phyloP scores from a whole-genome alignment of 2,329 filamentous ascomycete genomes.

The Trichoderma harzianum region DNA sequence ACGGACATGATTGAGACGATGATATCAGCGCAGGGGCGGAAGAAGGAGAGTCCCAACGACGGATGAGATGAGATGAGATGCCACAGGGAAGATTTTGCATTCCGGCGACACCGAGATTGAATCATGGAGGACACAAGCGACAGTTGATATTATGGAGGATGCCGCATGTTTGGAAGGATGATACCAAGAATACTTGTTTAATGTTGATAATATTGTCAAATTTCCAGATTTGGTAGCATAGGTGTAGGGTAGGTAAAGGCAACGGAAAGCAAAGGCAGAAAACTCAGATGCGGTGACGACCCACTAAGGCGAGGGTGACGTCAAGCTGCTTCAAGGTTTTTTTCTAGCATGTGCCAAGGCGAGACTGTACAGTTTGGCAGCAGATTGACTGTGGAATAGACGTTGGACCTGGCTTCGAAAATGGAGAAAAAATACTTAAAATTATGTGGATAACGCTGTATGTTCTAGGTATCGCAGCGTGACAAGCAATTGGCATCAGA shows the following conservation, averaged over 20 bases:
- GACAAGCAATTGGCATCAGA: not conserved
- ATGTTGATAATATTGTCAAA: not conserved
- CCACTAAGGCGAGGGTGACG: slow-evolving; percentile 15
- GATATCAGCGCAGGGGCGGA: not conserved
- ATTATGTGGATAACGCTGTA: not conserved
- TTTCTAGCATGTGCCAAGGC: not conserved
- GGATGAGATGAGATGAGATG: not conserved
- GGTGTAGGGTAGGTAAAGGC: not conserved
- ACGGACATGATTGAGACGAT: slow-evolving; percentile 20
- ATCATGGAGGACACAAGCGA: not conserved
- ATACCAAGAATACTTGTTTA: not conserved
- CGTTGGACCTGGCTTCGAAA: too few species aligned
- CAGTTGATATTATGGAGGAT: not conserved
- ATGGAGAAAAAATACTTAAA: not conserved
- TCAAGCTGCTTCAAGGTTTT: slow-evolving; percentile 11
- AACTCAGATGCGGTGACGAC: not conserved
- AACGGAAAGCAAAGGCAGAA: not conserved
- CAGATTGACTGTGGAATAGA: not conserved
- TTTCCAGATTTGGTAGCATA: not conserved
- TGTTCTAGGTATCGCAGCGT: not conserved
- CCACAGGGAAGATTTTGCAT: not conserved
- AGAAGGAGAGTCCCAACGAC: not conserved
- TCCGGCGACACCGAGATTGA: not conserved
- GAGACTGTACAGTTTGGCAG: not conserved
- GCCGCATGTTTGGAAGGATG: not conserved